Base-by-base conservation (phyloP, 1,284 basidiomycete genomes). In the Fomitopsis betulina region DNA sequence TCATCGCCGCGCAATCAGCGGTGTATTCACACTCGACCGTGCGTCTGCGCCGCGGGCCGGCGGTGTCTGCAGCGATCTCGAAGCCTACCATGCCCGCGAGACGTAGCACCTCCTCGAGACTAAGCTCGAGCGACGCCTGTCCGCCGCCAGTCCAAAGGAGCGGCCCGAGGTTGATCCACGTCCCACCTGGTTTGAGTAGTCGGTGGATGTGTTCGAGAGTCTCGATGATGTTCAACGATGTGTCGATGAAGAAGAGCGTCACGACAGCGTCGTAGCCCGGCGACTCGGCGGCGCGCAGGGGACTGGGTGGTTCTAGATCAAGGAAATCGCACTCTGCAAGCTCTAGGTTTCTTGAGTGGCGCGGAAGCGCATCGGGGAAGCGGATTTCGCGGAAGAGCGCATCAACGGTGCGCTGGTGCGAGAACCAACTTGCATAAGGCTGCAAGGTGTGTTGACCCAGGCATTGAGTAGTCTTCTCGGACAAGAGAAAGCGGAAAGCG, bases 231-330 rank as follows among this genome's bases (percentile, higher is more conserved):
- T 87, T 85, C 47, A 79, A 69, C 0, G 86, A 84, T 12, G 85
- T 87, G 73, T 85, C 85, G 67, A 89, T 83, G 75, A 89, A 89
- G 73, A 87, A 88, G 10, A 87, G 75, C 5, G 86, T 87, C 10
- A 84, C 77, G 61, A 87, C 74, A 62, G 74, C 81, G 67, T 86
- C 82, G 68, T 83, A 86, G 5, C 79, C 77, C 13, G 27, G 27
- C 58, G 4, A 58, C 17, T 2, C 40, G 42, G 1, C 53, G 47
- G 49, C 45, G 42, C 2, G 27, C 17, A 27, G 53, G 8, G 45
- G 25, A 6, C 47, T 3, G 15, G 63, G 71, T 47, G 40, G 53
- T 35, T 17, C 59, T 62, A 82, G 64, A 2, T 71, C 70, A 30
- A 85, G 70, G 64, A 88, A 88, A 64, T 88, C 84, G 23, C 72